phyloP scores from a whole-genome alignment of 768 basidiomycete genomes.

The Lentinus tigrinus region DNA sequence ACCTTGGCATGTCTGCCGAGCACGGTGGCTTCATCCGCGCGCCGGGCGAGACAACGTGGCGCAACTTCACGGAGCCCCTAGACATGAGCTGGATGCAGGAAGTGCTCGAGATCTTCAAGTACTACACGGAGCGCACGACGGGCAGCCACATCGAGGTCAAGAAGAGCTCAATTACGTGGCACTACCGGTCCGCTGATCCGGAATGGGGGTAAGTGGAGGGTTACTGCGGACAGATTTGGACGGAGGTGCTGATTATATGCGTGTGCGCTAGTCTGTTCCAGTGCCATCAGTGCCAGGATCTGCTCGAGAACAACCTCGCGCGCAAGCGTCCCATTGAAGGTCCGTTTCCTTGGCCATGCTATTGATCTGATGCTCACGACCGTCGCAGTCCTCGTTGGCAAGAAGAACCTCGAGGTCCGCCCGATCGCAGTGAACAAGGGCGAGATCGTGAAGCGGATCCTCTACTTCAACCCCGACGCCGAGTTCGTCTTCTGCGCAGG shows the following conservation, averaged over 20 bases:
- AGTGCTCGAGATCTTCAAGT: conserved; percentile 92
- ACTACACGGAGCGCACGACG: conserved; percentile 95
- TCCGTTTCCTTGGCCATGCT: conserved; percentile 29
- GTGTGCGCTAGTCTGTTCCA: conserved; percentile 67
- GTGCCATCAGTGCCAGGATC: conserved; percentile 94
- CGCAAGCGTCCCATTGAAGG: conserved; percentile 94
- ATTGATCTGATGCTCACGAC: background rate
- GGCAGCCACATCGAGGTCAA: conserved; percentile 97
- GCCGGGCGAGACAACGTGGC: conserved; percentile 68
- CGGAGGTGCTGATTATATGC: background rate
- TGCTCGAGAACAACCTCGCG: conserved; percentile 91
- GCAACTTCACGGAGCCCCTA: conserved; percentile 84
- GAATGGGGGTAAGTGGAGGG: conserved; percentile 80
- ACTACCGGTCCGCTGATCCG: conserved; percentile 89
- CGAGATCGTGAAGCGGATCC: conserved; percentile 93
- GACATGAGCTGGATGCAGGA: conserved; percentile 99
- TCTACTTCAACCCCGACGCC: conserved; percentile 91
- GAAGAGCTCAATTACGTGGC: conserved; percentile 98
- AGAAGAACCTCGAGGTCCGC: conserved; percentile 98
- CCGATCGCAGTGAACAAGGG: conserved; percentile 98
- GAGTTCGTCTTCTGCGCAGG: conserved; percentile 98
- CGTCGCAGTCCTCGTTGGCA: conserved; percentile 80
- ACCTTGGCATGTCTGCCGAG: conserved; percentile 91
- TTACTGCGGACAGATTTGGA: background rate
- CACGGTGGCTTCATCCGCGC: conserved; percentile 90